Base-by-base conservation (phyloP, 306 rosid species). In the Vigna hirtella region DNA sequence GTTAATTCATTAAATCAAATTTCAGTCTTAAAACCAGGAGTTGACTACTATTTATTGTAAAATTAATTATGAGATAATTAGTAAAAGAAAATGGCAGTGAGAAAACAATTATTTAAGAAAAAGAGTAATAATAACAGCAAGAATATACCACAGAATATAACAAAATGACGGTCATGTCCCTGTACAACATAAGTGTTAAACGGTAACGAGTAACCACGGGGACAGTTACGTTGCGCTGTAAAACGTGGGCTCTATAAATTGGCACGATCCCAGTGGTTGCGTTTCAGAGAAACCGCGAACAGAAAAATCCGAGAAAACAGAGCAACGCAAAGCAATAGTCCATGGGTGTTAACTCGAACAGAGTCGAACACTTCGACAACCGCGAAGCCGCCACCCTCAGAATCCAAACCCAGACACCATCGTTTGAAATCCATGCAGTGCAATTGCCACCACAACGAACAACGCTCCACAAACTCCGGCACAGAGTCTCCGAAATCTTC, bases 401-500 rank as follows among this genome's bases (percentile, higher is more conserved):
- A 77, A 77, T 85, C 55, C 84, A 84, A 42, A 6, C 72, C 3
- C 91, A 81, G 32, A 58, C 40, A 28, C 82, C 85, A 12, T 63
- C 82, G 1, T 34, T 79, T 4, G 77, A 87, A 84, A 84, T 93
- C 59, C 99, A 93, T 81, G 80, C 62, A 38, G 97, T 91, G 30
- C 79, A 87, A 49, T 77, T 91, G 53, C 98, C 97, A 16, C 94
- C 92, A 0, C 48, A 83, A 14, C 75, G 70, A 63, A 91, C 89
- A 56, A 86, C 93, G 0, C 62, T 89, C 1, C 82, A 79, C 12
- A 96, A 96, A 82, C 88, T 96, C 26, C 86, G 71, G 76, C 89
- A 80, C 22, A 85, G 93, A 53, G 66, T 96, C 48, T 79, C 87
- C 0, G 98, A 96, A 82, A 89, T 96, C 50, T 93, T 93, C 83